Percentiles rank a stretch among this genome's conserved stretches.
These are phyloP conservation scores for Podaxis sp. DNA, from an alignment of 768 basidiomycete species.

Conservation along the genomic window DNA sequence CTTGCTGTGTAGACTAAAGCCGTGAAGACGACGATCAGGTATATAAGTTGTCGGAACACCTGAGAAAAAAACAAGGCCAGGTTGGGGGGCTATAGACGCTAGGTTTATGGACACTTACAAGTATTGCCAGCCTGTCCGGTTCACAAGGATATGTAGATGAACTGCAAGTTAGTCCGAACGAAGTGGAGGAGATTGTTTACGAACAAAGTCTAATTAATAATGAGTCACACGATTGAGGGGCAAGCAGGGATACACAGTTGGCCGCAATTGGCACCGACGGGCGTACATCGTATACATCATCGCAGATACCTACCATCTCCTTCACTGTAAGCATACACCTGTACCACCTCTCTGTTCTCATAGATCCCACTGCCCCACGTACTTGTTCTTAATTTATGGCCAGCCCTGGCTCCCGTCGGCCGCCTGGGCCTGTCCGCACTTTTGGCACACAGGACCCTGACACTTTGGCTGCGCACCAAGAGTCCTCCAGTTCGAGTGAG, in stretches of 20 bases:
- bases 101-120: neutral
- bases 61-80: neutral
- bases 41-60: neutral
- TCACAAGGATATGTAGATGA: neutral
- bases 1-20: neutral
- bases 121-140: neutral
- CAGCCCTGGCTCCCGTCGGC: slow-evolving; percentile 9
- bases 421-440: slow-evolving; percentile 16
- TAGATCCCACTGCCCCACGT: neutral
- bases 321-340: neutral
- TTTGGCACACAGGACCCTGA: slow-evolving; percentile 19
- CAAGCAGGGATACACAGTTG: slow-evolving; percentile 10
- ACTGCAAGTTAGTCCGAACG: neutral
- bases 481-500: slow-evolving; percentile 12
- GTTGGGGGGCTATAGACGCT: neutral
- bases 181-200: neutral
- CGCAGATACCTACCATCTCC: slow-evolving; percentile 4
- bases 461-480: neutral
- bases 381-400: slow-evolving; percentile 13
- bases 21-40: neutral
- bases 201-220: neutral
- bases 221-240: neutral
- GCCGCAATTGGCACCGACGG: slow-evolving; percentile 9
- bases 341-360: neutral
- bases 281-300: neutral